Percentiles rank a stretch among this genome's conserved stretches.
phyloP scores from a whole-genome alignment of 768 basidiomycete genomes.

The Mycena pura region DNA sequence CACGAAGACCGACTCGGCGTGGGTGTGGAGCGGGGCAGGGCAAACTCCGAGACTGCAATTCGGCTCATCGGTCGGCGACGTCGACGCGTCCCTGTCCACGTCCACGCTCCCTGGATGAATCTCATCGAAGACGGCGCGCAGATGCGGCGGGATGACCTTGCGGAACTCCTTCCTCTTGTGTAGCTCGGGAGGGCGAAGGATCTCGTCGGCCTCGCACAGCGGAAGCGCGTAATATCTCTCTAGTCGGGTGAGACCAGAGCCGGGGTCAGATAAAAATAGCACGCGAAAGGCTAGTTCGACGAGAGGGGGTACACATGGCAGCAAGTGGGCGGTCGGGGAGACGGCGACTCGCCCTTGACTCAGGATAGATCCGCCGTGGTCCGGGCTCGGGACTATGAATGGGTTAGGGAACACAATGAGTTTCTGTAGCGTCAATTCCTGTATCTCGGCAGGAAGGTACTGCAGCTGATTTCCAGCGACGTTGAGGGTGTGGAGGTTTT shows the following conservation, averaged over 20 bases:
- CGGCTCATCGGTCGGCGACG: neutral
- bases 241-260: slow-evolving; percentile 24
- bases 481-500: slow-evolving; percentile 64
- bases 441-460: slow-evolving; percentile 71
- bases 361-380: neutral
- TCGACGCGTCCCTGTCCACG: slow-evolving; percentile 31
- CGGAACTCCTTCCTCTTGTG: slow-evolving; percentile 26
- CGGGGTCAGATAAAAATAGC: slow-evolving; percentile 10
- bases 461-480: slow-evolving; percentile 62
- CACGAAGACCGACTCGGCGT: slow-evolving; percentile 51
- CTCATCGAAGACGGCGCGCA: slow-evolving; percentile 41
- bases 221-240: slow-evolving; percentile 43
- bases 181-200: neutral
- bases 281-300: slow-evolving; percentile 13
- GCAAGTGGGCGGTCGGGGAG: slow-evolving; percentile 21
- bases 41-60: slow-evolving; percentile 49
- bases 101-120: slow-evolving; percentile 49
- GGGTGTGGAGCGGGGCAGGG: slow-evolving; percentile 51
- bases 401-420: slow-evolving; percentile 66
- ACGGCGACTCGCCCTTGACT: slow-evolving; percentile 8
- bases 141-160: slow-evolving; percentile 33
- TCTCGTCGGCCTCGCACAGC: slow-evolving; percentile 30
- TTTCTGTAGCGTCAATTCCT: slow-evolving; percentile 56
- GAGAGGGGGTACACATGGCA: slow-evolving; percentile 10
- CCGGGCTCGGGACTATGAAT: slow-evolving; percentile 43